These are phyloP conservation scores for Neurospora sp. DNA, from an alignment of 495 filamentous ascomycete species.

Conservation along the genomic window DNA sequence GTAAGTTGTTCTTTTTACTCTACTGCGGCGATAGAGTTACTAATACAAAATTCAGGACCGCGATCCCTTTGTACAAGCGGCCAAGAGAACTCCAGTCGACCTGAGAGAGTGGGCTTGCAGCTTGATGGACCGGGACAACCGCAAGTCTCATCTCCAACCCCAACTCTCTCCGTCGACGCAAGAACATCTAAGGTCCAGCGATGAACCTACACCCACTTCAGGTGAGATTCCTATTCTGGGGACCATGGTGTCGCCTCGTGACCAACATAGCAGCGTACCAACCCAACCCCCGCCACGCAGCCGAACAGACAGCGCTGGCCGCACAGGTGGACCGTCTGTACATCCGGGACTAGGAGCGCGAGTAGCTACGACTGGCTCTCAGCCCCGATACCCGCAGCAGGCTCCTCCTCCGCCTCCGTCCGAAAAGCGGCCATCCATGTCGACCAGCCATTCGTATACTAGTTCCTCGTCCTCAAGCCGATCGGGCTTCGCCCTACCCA, in stretches of 20 bases:
- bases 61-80: conserved; percentile 87
- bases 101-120: conserved; percentile 81
- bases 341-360: conserved; percentile 43
- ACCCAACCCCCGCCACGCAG: conserved; percentile 35
- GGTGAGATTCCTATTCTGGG: conserved; percentile 58
- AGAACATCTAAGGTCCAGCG: conserved; percentile 43
- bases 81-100: conserved; percentile 87
- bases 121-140: conserved; percentile 83
- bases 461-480: not conserved
- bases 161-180: conserved; percentile 49
- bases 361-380: conserved; percentile 34
- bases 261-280: conserved; percentile 28
- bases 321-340: conserved; percentile 31
- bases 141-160: conserved; percentile 79
- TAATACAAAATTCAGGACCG: conserved; percentile 49
- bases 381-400: conserved; percentile 26
- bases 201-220: conserved; percentile 50
- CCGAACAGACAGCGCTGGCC: conserved; percentile 28
- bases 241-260: conserved; percentile 29
- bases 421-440: conserved; percentile 8
- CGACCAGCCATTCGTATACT: not conserved
- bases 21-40: conserved; percentile 8
- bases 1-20: conserved; percentile 29
- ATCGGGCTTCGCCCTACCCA: conserved; percentile 33
- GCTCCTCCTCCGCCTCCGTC: conserved; percentile 6